These are phyloP conservation scores for Teunomyces cretensis DNA, from an alignment of 805 yeast genomes.

Conservation along the genomic window DNA sequence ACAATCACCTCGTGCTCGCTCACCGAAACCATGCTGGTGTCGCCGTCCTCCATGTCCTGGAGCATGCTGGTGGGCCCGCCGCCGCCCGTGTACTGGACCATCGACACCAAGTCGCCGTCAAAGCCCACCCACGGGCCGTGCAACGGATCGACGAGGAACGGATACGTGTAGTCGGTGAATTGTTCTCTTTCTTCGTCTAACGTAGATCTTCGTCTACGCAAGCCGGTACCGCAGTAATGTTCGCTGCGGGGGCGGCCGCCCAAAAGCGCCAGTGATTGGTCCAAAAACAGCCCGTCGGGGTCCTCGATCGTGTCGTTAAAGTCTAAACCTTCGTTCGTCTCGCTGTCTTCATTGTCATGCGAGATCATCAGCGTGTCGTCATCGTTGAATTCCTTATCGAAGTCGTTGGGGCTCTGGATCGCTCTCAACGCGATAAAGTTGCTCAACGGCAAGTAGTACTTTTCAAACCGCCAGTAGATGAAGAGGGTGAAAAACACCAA, in stretches of 20 bases:
- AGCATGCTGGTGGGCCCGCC: no score
- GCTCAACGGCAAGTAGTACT: slow-evolving; percentile 53
- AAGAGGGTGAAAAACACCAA: slow-evolving; percentile 46
- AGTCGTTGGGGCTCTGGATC: slow-evolving; percentile 43
- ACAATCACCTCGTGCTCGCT: slow-evolving; percentile 23
- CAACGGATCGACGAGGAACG: slow-evolving; percentile 44
- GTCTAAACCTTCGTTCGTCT: slow-evolving; percentile 6
- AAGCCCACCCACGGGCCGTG: slow-evolving; percentile 61
- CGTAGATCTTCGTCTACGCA: slow-evolving; percentile 45
- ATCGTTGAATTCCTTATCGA: slow-evolving; percentile 43
- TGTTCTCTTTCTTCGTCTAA: slow-evolving; percentile 59
- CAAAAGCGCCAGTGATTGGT: slow-evolving; percentile 14
- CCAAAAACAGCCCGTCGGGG: slow-evolving; percentile 10
- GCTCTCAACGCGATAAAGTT: slow-evolving; percentile 60
- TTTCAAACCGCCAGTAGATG: slow-evolving; percentile 51
- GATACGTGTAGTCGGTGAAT: slow-evolving; percentile 50
- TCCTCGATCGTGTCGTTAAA: no score
- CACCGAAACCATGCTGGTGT: slow-evolving; percentile 13
- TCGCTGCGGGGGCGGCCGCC: no score
- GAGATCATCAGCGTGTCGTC: slow-evolving; percentile 15
- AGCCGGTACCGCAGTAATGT: slow-evolving; percentile 9
- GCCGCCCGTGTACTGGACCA: slow-evolving; percentile 29
- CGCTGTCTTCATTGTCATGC: slow-evolving; percentile 9
- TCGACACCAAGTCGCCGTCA: slow-evolving; percentile 49
- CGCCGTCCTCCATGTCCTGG: slow-evolving; percentile 24